These are phyloP conservation scores for Hortiboletus rubellus DNA, from an alignment of 1,284 basidiomycete species.

Conservation along the genomic window DNA sequence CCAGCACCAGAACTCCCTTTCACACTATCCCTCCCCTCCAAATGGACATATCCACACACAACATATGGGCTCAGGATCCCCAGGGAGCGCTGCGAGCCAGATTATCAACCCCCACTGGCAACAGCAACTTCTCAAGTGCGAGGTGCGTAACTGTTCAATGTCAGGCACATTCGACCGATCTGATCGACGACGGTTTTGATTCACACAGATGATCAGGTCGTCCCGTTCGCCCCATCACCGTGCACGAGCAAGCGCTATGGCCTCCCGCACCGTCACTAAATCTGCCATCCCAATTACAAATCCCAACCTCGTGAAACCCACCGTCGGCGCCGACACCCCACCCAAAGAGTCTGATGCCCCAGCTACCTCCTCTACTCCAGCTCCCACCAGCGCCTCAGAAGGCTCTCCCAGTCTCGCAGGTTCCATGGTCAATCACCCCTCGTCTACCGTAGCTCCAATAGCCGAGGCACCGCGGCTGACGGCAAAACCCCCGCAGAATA, in stretches of 20 bases:
- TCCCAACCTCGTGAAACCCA: slow-evolving; percentile 62
- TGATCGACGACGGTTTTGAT: slow-evolving; percentile 21
- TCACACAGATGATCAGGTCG: slow-evolving; percentile 65
- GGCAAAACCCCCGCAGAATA: slow-evolving; percentile 62
- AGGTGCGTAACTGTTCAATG: slow-evolving; percentile 49
- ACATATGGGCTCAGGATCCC: slow-evolving; percentile 64
- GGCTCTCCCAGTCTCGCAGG: slow-evolving; percentile 39
- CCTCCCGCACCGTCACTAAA: slow-evolving; percentile 74
- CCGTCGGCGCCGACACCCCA: slow-evolving; percentile 36
- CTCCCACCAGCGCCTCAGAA: slow-evolving; percentile 41
- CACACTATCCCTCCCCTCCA: slow-evolving; percentile 69
- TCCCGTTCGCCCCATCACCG: slow-evolving; percentile 78
- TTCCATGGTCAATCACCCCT: slow-evolving; percentile 61
- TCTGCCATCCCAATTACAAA: slow-evolving; percentile 83
- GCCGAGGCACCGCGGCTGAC: slow-evolving; percentile 60
- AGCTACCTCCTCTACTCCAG: slow-evolving; percentile 30
- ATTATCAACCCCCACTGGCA: slow-evolving; percentile 76
- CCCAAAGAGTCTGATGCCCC: slow-evolving; percentile 30
- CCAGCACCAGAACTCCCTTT: slow-evolving; percentile 73
- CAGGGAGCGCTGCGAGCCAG: slow-evolving; percentile 56
- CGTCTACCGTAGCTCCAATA: slow-evolving; percentile 69
- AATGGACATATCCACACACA: slow-evolving; percentile 60
- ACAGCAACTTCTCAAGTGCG: slow-evolving; percentile 77
- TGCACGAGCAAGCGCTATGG: slow-evolving; percentile 77
- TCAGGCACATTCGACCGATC: slow-evolving; percentile 16